Base-by-base conservation (phyloP, 768 basidiomycete genomes). In the Obba rivulosa region DNA sequence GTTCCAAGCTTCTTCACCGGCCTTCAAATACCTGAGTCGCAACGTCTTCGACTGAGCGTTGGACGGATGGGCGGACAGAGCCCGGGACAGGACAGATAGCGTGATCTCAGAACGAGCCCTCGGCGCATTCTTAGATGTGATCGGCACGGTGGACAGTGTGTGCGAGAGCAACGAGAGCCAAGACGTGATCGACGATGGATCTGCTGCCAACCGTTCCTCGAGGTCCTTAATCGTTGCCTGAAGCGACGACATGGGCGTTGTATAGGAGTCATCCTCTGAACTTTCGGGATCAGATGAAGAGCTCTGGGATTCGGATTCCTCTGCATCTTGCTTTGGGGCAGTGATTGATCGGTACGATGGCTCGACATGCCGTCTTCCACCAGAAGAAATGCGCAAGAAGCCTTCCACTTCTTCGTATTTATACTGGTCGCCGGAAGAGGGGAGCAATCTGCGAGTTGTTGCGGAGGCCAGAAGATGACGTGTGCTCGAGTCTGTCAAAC, bases 1-100 rank as follows among this genome's bases (percentile, higher is more conserved):
- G 20, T 74, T 62, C 87, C 87, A 90, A 16, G 85, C 57, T 50
- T 86, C 80, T 64, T 87, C 85, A 16, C 87, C 87, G 1, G 84
- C 79, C 46, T 75, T 76, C 40, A 92, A 68, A 66, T 86, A 85
- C 47, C 73, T 75, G 24, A 87, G 59, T n/a, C 76, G 73, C 24
- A 92, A 67, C 3, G 60, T 38, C 35, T 68, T 69, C 3, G 83
- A 85, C 18, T 54, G 62, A 2, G 60, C 45, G 58, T 85, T 85
- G 23, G 62, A 60, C 8, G 77, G 69, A 53, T 85, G 73, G 0
- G 77, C 77, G 17, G 69, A 57, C 9, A 89, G 58, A 2, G 90
- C 87, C 37, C 84, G 83, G 0, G 71, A 62, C 24, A 91, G 70
- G 24, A 92, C 69, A 3, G 89, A 78, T 14, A 85, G 57, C 2